These are phyloP conservation scores for Venturiaceae sp. DNA, from an alignment of 2,329 filamentous ascomycete species.

Conservation along the genomic window DNA sequence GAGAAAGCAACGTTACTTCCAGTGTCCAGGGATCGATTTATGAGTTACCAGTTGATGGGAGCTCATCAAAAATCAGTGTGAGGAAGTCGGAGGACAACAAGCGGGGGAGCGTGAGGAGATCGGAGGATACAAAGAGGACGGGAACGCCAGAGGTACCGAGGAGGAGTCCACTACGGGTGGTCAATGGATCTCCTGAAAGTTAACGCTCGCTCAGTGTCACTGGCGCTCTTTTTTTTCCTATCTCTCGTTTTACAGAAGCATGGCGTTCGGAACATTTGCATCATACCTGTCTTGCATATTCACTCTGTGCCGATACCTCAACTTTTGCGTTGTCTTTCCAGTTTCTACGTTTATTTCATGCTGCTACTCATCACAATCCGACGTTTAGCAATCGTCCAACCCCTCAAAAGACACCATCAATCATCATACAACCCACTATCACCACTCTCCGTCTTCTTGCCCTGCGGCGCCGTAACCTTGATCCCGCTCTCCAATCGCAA, in stretches of 20 bases:
- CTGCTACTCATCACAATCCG: too few species aligned
- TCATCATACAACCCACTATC: background rate
- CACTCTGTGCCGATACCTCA: too few species aligned
- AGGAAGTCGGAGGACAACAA: background rate
- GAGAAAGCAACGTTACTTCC: background rate
- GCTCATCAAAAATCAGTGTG: background rate
- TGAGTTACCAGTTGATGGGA: background rate
- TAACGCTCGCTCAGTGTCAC: background rate
- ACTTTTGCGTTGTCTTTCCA: too few species aligned
- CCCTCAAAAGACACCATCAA: too few species aligned
- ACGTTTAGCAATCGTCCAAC: too few species aligned
- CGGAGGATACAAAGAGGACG: background rate
- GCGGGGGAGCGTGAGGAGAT: background rate
- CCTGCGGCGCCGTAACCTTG: conserved; percentile 6
- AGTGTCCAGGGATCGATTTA: background rate
- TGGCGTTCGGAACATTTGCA: too few species aligned
- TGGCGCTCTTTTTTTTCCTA: too few species aligned
- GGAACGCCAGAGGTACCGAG: background rate
- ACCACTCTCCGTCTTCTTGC: background rate
- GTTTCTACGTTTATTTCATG: too few species aligned
- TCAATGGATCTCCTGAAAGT: background rate
- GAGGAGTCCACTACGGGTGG: background rate
- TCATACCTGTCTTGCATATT: too few species aligned
- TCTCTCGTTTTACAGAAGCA: too few species aligned
- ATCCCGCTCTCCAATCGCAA: conserved; percentile 3